Evolutionary conservation across 306 rosid genomes (phyloP).

Genomic region (Glycine soja): DNA sequence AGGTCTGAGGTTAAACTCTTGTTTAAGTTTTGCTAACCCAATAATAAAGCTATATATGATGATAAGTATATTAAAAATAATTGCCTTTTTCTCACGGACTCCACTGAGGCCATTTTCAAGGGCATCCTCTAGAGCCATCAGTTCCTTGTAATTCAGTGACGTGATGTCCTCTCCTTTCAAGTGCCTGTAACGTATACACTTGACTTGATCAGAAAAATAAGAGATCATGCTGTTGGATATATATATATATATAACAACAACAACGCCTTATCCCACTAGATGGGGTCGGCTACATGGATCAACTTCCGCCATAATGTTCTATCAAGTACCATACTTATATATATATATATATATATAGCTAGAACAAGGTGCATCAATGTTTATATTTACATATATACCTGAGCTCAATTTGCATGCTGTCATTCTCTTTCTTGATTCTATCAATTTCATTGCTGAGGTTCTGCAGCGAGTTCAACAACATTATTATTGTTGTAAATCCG

Average conservation of each 20-base stretch:
- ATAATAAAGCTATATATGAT: not conserved
- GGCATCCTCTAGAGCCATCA: conserved; percentile 67
- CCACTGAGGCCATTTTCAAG: conserved; percentile 76
- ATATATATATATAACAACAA: no score
- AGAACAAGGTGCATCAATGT: conserved; percentile 19
- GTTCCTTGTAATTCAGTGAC: conserved; percentile 74
- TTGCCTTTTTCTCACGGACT: conserved; percentile 69
- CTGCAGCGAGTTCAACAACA: conserved; percentile 54
- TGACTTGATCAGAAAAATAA: no score
- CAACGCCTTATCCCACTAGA: no score
- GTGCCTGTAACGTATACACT: conserved; percentile 59
- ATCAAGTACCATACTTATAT: no score
- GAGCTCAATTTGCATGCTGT: conserved; percentile 83
- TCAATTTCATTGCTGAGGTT: conserved; percentile 83
- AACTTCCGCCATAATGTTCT: no score
- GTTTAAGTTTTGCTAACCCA: not conserved
- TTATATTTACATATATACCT: conserved; percentile 47
- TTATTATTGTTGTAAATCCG: conserved; percentile 25
- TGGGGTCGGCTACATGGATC: no score
- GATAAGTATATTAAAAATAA: not conserved
- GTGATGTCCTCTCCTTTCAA: conserved; percentile 86
- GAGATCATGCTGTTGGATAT: not conserved
- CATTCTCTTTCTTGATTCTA: conserved; percentile 88
- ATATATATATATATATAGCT: not conserved
- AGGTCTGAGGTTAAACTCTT: conserved; percentile 20